Evolutionary conservation across 2,329 filamentous ascomycete genomes (phyloP).

Genomic region (Mycosphaerella sp.): DNA sequence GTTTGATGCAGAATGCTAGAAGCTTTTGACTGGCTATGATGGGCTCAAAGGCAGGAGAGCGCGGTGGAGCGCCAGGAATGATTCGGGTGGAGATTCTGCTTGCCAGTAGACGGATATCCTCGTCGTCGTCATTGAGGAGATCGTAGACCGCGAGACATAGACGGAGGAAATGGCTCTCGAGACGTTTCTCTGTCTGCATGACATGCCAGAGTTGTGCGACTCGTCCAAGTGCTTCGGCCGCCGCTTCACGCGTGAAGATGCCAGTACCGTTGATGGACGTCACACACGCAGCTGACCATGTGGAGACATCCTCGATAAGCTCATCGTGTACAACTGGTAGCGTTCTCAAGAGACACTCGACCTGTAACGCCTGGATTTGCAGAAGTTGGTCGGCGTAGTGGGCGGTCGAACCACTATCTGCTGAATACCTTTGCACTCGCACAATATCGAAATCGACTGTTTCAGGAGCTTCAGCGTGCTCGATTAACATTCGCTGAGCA

Average conservation of each 20-base stretch:
- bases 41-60: conserved; percentile 38
- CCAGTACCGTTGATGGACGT: conserved; percentile 23
- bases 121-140: conserved; percentile 80
- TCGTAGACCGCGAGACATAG: conserved; percentile 65
- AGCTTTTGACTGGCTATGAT: conserved; percentile 44
- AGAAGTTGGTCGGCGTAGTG: conserved; percentile 22
- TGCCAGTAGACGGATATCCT: conserved; percentile 69
- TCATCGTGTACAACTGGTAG: background rate
- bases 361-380: conserved; percentile 14
- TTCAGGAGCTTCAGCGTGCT: background rate
- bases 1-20: conserved; percentile 29
- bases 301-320: conserved; percentile 3
- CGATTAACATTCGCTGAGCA: conserved; percentile 7
- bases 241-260: conserved; percentile 29
- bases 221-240: conserved; percentile 22
- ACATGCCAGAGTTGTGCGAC: conserved; percentile 19
- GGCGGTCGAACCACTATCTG: conserved; percentile 9
- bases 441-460: background rate
- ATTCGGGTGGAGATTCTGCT: conserved; percentile 47
- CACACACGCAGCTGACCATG: conserved; percentile 16
- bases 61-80: conserved; percentile 30
- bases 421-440: background rate
- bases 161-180: conserved; percentile 41
- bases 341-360: conserved; percentile 4
- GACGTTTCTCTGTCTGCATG: conserved; percentile 1